Conservation (phyloP, 257 asterid species). For the Leptodermis oblonga region DNA sequence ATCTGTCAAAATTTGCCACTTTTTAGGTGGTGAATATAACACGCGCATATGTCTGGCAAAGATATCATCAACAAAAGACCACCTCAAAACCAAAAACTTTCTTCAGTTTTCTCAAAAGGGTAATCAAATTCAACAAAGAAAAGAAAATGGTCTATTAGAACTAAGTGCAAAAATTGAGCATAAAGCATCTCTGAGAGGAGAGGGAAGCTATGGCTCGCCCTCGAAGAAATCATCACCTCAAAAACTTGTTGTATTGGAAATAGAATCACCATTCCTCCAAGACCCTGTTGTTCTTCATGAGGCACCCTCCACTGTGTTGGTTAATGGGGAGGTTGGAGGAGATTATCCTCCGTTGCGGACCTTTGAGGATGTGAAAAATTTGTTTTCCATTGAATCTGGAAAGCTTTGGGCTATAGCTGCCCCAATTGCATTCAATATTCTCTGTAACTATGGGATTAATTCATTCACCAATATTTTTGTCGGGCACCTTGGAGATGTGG, state of each 20-base stretch:
- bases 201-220: conserved; percentile 59
- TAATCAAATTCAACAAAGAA: neutral
- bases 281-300: conserved; percentile 44
- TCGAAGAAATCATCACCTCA: conserved; percentile 32
- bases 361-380: conserved; percentile 36
- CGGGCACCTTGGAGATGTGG: conserved; percentile 88
- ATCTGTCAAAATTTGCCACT: conserved; percentile 42
- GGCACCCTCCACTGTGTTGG: conserved; percentile 60
- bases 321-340: conserved; percentile 44
- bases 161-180: conserved; percentile 49
- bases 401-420: conserved; percentile 84
- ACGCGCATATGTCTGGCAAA: conserved; percentile 14
- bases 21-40: conserved; percentile 25
- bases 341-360: conserved; percentile 52
- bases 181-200: conserved; percentile 40
- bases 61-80: neutral
- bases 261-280: conserved; percentile 33
- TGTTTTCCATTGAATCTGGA: conserved; percentile 48
- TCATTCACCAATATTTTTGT: conserved; percentile 82
- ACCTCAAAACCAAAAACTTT: neutral
- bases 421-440: conserved; percentile 87
- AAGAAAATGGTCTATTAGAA: neutral
- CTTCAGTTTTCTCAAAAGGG: conserved; percentile 2
- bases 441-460: conserved; percentile 87
- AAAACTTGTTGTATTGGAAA: conserved; percentile 37